These are phyloP conservation scores for Oryza coarctata DNA, from an alignment of 176 grass and related monocot species.

Conservation along the genomic window DNA sequence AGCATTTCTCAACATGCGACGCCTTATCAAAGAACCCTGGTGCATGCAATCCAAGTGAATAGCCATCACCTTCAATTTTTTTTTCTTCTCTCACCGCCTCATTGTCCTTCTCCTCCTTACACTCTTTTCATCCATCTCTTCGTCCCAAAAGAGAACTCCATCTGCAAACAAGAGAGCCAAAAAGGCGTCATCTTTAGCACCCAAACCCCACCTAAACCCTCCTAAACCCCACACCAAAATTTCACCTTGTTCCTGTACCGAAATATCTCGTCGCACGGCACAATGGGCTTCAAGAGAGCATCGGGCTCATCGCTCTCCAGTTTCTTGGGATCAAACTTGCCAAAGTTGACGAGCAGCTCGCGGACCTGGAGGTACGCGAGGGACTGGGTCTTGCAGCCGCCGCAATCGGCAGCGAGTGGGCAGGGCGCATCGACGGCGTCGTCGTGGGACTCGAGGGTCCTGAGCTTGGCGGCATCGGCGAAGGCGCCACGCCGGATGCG, in stretches of 20 bases:
- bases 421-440: constrained; percentile 73
- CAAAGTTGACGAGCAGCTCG: constrained; percentile 80
- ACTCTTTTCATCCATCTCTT: constrained; percentile 70
- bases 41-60: constrained; percentile 80
- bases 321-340: constrained; percentile 53
- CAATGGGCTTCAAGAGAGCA: constrained; percentile 65
- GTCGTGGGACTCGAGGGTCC: constrained; percentile 65
- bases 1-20: constrained; percentile 75
- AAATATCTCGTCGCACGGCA: constrained; percentile 80
- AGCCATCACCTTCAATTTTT: constrained; percentile 14
- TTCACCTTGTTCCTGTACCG: constrained; percentile 92
- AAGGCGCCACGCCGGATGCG: constrained; percentile 49
- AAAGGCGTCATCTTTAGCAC: constrained; percentile 11
- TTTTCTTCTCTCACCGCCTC: constrained; percentile 20
- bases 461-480: constrained; percentile 75
- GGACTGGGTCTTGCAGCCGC: constrained; percentile 89
- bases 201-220: constrained; percentile 16
- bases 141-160: constrained; percentile 96
- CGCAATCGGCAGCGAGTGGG: constrained; percentile 70
- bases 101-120: constrained; percentile 37
- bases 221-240: constrained; percentile 33
- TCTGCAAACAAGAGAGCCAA: constrained; percentile 52
- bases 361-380: constrained; percentile 73
- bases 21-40: constrained; percentile 93
- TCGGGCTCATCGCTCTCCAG: constrained; percentile 37